Base-by-base conservation (phyloP, 1,139 yeast species). In the Arxiozyma telluris region DNA sequence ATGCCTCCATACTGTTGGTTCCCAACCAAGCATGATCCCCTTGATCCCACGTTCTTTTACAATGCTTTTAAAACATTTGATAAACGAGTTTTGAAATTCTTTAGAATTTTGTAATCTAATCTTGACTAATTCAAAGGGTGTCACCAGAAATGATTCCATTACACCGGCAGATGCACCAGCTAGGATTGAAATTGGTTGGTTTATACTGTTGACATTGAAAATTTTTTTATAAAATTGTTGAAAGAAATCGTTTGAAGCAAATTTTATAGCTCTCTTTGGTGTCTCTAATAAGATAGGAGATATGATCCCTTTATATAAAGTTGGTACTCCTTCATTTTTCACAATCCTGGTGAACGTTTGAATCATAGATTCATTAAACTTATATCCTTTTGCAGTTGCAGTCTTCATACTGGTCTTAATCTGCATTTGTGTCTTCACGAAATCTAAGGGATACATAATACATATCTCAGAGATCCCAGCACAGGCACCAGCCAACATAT, bases 101-200 rank as follows among this genome's bases (percentile, higher is more conserved):
- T 79, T 84, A 74, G 86, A 91, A 66, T 81, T 81, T 73, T 93
- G 99, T 66, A 93, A 79, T 74, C 96, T 81, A 70, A 93, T 93
- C 68, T 80, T 80, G 58, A 79, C 80, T 70, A 93, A 80, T 73
- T 93, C 98, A 67, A 93, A 93, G 20, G 98, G 98, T 50, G 91
- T 98, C 55, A 93, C 98, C 53, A 93, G 96, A 67, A 90, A 88
- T 4, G 96, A 82, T 73, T 93, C 98, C 53, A 95, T 86, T 47
- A 96, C 96, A 75, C 98, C 98, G n/a, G 98, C 98, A 57, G 96
- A 87, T 43, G 98, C 98, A 73, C 98, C 99, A 52, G 97, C 88
- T 65, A 93, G 77, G 54, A 93, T 76, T 5, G 97, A 90, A 66
- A 93, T 76, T 17, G 88, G 81, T 73, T 91, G 98, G 59, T 78